Evolutionary conservation across 805 yeast species (phyloP).

Genomic region (Huiozyma sinensis): DNA sequence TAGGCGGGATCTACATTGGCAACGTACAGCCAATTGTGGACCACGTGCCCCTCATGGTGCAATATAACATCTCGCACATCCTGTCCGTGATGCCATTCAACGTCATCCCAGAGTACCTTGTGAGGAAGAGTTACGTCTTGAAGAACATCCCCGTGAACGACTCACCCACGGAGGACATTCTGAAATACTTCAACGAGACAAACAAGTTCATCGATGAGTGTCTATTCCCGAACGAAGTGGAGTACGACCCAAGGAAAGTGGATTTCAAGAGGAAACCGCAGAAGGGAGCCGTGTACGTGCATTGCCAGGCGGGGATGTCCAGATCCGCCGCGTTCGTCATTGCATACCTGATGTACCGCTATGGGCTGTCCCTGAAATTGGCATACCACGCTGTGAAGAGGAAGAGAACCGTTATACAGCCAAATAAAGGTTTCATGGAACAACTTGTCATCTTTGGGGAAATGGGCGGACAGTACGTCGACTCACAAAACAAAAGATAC

Average conservation of each 20-base stretch:
- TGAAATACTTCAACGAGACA: constrained; percentile 49
- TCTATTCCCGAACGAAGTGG: constrained; percentile 35
- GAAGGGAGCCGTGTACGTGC: constrained; percentile 42
- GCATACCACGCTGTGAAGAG: constrained; percentile 70
- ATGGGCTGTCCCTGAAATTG: constrained; percentile 45
- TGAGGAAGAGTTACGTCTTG: constrained; percentile 35
- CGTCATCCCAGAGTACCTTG: constrained; percentile 41
- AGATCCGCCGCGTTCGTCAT: constrained; percentile 78
- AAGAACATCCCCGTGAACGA: constrained; percentile 67
- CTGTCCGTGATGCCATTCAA: constrained; percentile 59
- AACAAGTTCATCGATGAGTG: constrained; percentile 60
- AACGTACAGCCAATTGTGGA: constrained; percentile 55
- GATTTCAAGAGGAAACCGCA: constrained; percentile 29
- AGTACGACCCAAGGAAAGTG: constrained; percentile 23
- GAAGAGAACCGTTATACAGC: constrained; percentile 48
- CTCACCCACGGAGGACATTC: constrained; percentile 51
- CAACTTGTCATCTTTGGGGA: constrained; percentile 59
- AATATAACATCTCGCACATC: constrained; percentile 56
- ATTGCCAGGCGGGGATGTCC: constrained; percentile 89
- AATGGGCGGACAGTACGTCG: constrained; percentile 28
- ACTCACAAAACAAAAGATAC: constrained; percentile 25
- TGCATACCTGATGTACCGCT: constrained; percentile 79
- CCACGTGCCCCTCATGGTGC: constrained; percentile 38
- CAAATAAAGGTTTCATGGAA: constrained; percentile 62
- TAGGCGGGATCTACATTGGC: constrained; percentile 74